Percentiles rank a stretch among this genome's conserved stretches.
Evolutionary conservation across 371 early-diverging fungal genomes (phyloP).

Genomic region (Nematocida parisii): DNA sequence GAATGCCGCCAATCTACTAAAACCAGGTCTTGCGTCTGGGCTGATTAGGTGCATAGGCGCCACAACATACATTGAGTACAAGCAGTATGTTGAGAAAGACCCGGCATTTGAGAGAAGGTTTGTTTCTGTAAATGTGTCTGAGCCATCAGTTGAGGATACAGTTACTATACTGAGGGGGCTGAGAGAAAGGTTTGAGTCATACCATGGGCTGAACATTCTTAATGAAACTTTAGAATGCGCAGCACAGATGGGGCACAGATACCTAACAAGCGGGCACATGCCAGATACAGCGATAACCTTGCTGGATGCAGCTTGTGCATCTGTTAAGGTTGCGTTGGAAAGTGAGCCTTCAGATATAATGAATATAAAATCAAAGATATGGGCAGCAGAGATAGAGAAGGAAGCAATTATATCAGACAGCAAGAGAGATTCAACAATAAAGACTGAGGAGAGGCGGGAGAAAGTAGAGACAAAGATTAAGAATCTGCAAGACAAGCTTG

Average conservation of each 20-base stretch:
- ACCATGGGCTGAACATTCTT: constrained; percentile 79
- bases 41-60: constrained; percentile 79
- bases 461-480: constrained; percentile 60
- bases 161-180: constrained; percentile 80
- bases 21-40: constrained; percentile 79
- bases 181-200: constrained; percentile 78
- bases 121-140: constrained; percentile 76
- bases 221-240: constrained; percentile 79
- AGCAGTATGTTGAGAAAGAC: constrained; percentile 79
- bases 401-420: constrained; percentile 65
- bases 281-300: constrained; percentile 85
- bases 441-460: constrained; percentile 53
- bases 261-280: constrained; percentile 76
- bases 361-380: constrained; percentile 71
- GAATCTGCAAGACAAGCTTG: constrained; percentile 52
- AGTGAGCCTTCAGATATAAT: constrained; percentile 77
- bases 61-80: constrained; percentile 81
- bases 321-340: constrained; percentile 76
- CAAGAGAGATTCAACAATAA: constrained; percentile 43
- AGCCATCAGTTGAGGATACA: constrained; percentile 79
- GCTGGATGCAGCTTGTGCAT: constrained; percentile 81
- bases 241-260: constrained; percentile 76
- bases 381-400: constrained; percentile 69
- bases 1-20: constrained; percentile 81
- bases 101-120: constrained; percentile 81